phyloP scores from a whole-genome alignment of 495 filamentous ascomycete species.

The Cercophora newfieldiana region DNA sequence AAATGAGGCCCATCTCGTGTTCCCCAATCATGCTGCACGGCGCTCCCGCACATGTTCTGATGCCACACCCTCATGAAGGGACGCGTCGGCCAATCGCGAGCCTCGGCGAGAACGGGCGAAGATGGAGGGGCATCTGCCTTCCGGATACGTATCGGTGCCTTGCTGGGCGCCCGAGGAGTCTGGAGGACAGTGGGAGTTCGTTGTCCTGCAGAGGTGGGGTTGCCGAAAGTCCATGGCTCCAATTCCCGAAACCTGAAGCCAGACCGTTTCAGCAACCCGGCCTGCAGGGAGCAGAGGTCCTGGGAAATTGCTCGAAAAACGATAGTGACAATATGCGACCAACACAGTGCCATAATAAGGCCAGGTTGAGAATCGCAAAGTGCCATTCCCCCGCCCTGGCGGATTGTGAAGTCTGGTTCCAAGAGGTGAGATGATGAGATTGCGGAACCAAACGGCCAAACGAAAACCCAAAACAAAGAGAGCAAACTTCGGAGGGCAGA shows the following conservation, averaged over 20 bases:
- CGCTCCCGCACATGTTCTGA: conserved; percentile 3
- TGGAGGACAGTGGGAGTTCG: background rate
- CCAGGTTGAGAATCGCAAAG: background rate
- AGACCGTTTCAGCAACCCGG: background rate
- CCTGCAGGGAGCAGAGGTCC: background rate
- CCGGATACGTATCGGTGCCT: background rate
- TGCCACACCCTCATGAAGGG: background rate
- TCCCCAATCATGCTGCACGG: conserved; percentile 1
- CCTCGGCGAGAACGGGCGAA: background rate
- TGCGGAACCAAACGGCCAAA: too few relatives aligned
- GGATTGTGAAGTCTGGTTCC: background rate
- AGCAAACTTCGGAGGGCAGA: background rate
- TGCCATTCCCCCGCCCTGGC: background rate
- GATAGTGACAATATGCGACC: background rate
- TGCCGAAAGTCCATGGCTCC: background rate
- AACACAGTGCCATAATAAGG: background rate
- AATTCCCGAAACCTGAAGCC: conserved; percentile 4
- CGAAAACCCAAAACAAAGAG: background rate
- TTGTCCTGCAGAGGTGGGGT: background rate
- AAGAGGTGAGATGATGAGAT: background rate
- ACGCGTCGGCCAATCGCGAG: background rate
- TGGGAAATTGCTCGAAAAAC: background rate
- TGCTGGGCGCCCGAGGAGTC: background rate
- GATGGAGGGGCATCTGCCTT: background rate
- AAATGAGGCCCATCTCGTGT: background rate